Base-by-base conservation (phyloP, 2,329 filamentous ascomycete species). In the Apiospora saccharicola region DNA sequence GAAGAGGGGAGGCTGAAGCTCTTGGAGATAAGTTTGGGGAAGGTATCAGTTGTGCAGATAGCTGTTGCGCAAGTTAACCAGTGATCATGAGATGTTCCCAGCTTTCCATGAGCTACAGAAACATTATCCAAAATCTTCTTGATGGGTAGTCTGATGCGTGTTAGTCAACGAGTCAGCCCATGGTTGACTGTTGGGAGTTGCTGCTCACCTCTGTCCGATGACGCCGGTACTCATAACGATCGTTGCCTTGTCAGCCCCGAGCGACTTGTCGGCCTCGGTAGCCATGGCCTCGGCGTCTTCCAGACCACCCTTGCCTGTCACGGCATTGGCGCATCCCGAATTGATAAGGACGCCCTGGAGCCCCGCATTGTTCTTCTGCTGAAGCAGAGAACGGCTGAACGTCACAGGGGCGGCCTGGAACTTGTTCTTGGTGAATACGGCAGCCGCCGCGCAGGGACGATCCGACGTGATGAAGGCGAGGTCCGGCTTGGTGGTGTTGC, bases 221-320 rank as follows among this genome's bases (percentile, higher is more conserved):
- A 99, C 96, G 71, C 96, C 96, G 2, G 96, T 99, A 81, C 95
- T 98, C 96, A 99, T 98, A 74, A 98, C 96, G 68, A 99, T 87
- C n/a, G 94, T 96, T 76, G 86, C 86, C 71, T 86, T 84, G 22
- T 78, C 76, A 69, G 85, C 82, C 19, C 86, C 87, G 3, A 88
- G 82, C 72, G 79, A 82, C 88, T 90, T 86, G 80, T 98, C 95
- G 8, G 95, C 94, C 75, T 90, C 91, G 74, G 85, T 85, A 22
- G 93, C 94, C 96, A 99, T 99, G 72, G 88, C 89, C 72, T 89
- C 88, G 13, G 96, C 96, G 86, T 99, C 95, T 79, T 98, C 92
- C 70, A 97, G 86, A 0, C 96, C 96, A 64, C 94, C 93, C 81
- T 92, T 93, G 69, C 96, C 96, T 5, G 96, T 99, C 47, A 99